These are phyloP conservation scores for Populus hybrid DNA, from an alignment of 441 rosid species.

Conservation along the genomic window DNA sequence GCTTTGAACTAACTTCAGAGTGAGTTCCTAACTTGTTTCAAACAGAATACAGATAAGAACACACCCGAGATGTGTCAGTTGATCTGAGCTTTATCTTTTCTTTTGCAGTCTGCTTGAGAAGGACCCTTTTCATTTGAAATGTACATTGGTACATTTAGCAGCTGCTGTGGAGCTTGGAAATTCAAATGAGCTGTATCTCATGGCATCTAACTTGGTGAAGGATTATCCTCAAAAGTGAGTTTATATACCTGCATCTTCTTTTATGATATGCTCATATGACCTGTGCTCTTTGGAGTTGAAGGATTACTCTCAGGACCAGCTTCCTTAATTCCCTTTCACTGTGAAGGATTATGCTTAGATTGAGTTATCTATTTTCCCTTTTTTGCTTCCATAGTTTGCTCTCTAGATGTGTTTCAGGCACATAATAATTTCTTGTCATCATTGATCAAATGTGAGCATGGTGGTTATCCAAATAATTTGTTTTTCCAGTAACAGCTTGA, in stretches of 20 bases:
- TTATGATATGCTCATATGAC: neutral
- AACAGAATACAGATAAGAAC: conserved; percentile 13
- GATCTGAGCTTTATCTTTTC: conserved; percentile 14
- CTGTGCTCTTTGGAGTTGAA: neutral
- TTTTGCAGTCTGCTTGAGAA: conserved; percentile 76
- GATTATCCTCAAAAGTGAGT: conserved; percentile 94
- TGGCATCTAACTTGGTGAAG: conserved; percentile 95
- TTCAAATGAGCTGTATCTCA: conserved; percentile 90
- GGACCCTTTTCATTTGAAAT: conserved; percentile 92
- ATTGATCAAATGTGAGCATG: neutral
- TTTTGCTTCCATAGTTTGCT: neutral
- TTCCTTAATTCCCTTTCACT: neutral
- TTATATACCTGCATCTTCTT: conserved; percentile 1
- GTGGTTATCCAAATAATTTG: neutral
- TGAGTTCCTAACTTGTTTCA: conserved; percentile 40
- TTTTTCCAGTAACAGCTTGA: neutral
- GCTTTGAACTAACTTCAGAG: conserved; percentile 81
- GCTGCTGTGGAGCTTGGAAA: conserved; percentile 94
- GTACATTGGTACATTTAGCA: conserved; percentile 81
- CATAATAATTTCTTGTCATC: neutral
- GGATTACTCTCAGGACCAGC: neutral
- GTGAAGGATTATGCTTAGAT: neutral
- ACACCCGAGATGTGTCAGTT: conserved; percentile 12
- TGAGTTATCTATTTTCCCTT: neutral
- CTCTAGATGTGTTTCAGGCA: neutral